Evolutionary conservation across 148 eudicot species (phyloP).

Genomic region (Rhododendron ferrugineum): DNA sequence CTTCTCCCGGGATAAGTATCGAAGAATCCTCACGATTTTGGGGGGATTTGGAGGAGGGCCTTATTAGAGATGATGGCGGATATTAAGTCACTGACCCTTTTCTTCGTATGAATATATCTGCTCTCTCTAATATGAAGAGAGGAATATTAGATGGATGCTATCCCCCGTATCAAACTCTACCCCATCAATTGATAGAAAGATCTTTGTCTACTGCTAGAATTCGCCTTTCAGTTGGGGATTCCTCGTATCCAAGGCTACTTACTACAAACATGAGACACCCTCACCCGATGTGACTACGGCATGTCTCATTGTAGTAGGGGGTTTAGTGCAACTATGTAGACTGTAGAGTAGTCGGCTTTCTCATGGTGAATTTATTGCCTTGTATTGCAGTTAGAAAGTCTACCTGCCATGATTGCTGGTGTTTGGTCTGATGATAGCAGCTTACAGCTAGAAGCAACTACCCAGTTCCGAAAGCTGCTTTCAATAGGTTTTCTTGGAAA

Average conservation of each 20-base stretch:
- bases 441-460: slow-evolving; percentile 68
- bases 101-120: background rate
- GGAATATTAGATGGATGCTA: background rate
- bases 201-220: background rate
- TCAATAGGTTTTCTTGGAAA: slow-evolving; percentile 52
- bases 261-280: background rate
- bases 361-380: slow-evolving; percentile 5
- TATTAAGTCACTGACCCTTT: background rate
- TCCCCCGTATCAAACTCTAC: background rate
- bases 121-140: background rate
- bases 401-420: slow-evolving; percentile 68
- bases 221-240: background rate
- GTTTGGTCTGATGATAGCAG: slow-evolving; percentile 56
- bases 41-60: background rate
- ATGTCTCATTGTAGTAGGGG: background rate
- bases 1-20: background rate
- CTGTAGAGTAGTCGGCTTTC: background rate
- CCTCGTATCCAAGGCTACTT: background rate
- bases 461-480: slow-evolving; percentile 81
- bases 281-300: background rate
- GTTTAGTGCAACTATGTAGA: background rate
- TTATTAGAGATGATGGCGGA: background rate
- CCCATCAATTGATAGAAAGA: background rate
- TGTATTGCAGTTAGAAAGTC: slow-evolving; percentile 52
- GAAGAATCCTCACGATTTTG: background rate